Conservation (phyloP, 2,329 filamentous ascomycete species). For the Fusarium sp. region DNA sequence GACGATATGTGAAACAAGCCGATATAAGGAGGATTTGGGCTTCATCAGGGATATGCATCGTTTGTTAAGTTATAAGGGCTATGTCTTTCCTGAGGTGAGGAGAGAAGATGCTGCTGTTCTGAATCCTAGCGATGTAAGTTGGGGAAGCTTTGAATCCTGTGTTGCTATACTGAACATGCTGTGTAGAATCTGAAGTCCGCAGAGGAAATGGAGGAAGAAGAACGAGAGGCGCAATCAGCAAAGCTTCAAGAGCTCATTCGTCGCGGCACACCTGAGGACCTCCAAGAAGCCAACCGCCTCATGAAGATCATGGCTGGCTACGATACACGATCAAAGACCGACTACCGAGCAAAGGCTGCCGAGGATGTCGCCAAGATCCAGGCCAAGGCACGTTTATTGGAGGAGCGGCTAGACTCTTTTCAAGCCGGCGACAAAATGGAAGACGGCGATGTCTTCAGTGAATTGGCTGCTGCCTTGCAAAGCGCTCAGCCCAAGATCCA, state of each 20-base stretch:
- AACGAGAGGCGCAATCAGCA: conserved; percentile 93
- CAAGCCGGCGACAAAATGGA: conserved; percentile 82
- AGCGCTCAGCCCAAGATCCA: conserved; percentile 99
- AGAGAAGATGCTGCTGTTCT: conserved; percentile 95
- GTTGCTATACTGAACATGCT: conserved; percentile 53
- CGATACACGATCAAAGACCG: conserved; percentile 94
- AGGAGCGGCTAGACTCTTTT: conserved; percentile 91
- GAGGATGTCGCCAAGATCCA: conserved; percentile 96
- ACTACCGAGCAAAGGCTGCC: conserved; percentile 97
- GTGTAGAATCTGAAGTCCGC: conserved; percentile 89
- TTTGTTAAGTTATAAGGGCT: conserved; percentile 95
- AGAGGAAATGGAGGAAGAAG: conserved; percentile 99
- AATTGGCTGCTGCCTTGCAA: conserved; percentile 88
- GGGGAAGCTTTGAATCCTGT: not conserved
- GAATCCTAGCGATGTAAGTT: conserved; percentile 93
- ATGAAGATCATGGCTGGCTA: conserved; percentile 99
- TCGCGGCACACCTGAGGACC: conserved; percentile 88
- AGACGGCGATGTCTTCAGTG: conserved; percentile 78
- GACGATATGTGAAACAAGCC: conserved; percentile 97
- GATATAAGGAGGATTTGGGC: conserved; percentile 96
- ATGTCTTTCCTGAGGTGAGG: conserved; percentile 92
- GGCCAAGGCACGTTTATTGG: conserved; percentile 90
- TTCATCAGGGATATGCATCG: conserved; percentile 99
- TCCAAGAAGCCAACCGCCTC: conserved; percentile 95
- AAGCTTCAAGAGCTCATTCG: conserved; percentile 98